Base-by-base conservation (phyloP, 208 protist species). In the Leishmania martiniquensis region DNA sequence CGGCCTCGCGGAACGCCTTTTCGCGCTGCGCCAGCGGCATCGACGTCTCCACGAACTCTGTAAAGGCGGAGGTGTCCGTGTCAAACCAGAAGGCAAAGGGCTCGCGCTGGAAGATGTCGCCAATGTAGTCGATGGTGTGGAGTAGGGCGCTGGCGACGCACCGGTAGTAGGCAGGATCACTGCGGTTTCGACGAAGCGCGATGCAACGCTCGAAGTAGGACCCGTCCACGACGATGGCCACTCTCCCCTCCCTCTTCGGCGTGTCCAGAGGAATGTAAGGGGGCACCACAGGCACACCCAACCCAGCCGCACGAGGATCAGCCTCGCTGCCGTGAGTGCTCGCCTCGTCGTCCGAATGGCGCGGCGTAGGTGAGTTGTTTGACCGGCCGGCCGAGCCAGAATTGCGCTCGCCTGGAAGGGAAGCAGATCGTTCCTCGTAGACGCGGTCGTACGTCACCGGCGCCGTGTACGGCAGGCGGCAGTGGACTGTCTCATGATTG, bases 71-170 rank as follows among this genome's bases (percentile, higher is more conserved):
- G 13, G 91, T 91, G 76, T 95, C 89, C 0, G 89, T 96, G 83
- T 97, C 93, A 63, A 96, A 96, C 93, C 93, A 97, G 76, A 88
- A 96, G 22, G 86, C 93, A 59, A 95, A 85, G 7, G 91, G 90
- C 60, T 85, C 83, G 75, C 87, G 90, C 39, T 78, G 83, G 78
- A 96, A 96, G 54, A 97, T 88, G 66, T 93, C 90, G 66, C 93
- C 93, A 54, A 97, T 85, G 85, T 89, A 94, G 57, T 91, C 81
- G 47, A 97, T 80, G 49, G 90, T 89, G 86, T 91, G 70, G 47
- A 77, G 85, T 74, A 97, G 84, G 1, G 86, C 85, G 4, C 87
- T 86, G 17, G 84, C 75, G 37, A 88, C 83, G 72, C 77, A 76
- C 20, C 69, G 78, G 84, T 96, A 96, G 72, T 96, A 93, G 57